Conservation (phyloP, 2,329 filamentous ascomycete genomes). For the Sarocladium oryzae region DNA sequence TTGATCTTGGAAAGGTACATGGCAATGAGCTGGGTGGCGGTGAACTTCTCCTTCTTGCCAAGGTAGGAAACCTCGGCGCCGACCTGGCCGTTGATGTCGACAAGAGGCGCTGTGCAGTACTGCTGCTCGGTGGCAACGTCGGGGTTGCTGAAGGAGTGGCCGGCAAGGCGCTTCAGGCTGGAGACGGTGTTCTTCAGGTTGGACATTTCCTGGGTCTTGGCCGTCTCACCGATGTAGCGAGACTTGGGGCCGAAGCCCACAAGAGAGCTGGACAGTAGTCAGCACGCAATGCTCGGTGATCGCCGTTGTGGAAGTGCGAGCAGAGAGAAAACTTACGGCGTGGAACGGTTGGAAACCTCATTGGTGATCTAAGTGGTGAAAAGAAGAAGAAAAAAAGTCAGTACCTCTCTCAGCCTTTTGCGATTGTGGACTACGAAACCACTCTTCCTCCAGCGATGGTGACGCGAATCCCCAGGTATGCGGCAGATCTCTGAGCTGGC, state of each 20-base stretch:
- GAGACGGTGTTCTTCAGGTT: constrained; percentile 99
- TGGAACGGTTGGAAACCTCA: constrained; percentile 97
- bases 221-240: constrained; percentile 88
- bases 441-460: too few relatives aligned
- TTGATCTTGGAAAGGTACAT: constrained; percentile 97
- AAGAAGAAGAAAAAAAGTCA: too few relatives aligned
- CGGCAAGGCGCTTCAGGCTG: constrained; percentile 86
- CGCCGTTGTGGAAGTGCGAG: constrained; percentile 11
- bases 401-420: background rate
- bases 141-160: constrained; percentile 79
- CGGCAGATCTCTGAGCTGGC: too few relatives aligned
- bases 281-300: constrained; percentile 1
- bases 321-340: constrained; percentile 65
- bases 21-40: constrained; percentile 85
- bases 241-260: constrained; percentile 93
- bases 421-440: background rate
- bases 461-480: too few relatives aligned
- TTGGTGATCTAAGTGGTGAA: constrained; percentile 73
- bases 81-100: constrained; percentile 89
- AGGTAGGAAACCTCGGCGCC: constrained; percentile 90
- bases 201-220: constrained; percentile 98
- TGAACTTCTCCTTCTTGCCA: constrained; percentile 92
- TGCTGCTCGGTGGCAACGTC: constrained; percentile 91
- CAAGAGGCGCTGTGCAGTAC: constrained; percentile 76
- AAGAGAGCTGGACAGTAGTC: constrained; percentile 56